Base-by-base conservation (phyloP, 1,284 basidiomycete species). In the Sutorius eximius region DNA sequence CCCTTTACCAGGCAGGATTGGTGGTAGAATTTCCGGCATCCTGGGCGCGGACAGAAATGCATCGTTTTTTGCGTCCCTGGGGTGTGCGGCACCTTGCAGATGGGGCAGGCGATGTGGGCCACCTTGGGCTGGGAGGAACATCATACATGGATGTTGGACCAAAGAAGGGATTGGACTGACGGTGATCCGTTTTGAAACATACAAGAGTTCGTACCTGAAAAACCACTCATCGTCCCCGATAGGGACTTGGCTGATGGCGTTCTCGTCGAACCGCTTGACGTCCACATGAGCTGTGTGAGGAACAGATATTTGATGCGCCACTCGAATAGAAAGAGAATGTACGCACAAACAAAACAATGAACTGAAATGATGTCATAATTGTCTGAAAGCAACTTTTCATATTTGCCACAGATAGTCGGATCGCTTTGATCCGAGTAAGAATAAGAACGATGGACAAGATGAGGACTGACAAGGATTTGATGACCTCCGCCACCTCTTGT, bases 1-100 rank as follows among this genome's bases (percentile, higher is more conserved):
- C 49, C 45, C 22, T 59, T 59, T 6, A 73, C 5, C 2, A 83
- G 59, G 56, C 80, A 81, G 1, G 55, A 22, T 18, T 72, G 69
- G 57, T 83, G 82, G 49, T 75, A 82, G 8, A 68, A 73, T 1
- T 60, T 67, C 9, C 72, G 61, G 54, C 81, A 83, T 0, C 56
- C 51, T 0, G 75, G 79, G 0, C 77, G 74, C 0, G 82, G 80
- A 58, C 81, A 83, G 55, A 79, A 82, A 51, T 82, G 78, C 67
- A 78, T 79, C 5, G 77, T 57, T 2, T 61, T 59, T 0, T 62
- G 60, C 12, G 22, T 32, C 13, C 74, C 70, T 1, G 80, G 77
- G 20, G 62, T 67, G 55, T 82, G 82, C 0, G 75, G 73, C 2
- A 64, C 33, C 8, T 59, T 59, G 63, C 81, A 82, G 5, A 72